These are phyloP conservation scores for Pythium oligandrum DNA, from an alignment of 352 stramenopile species.

Conservation along the genomic window DNA sequence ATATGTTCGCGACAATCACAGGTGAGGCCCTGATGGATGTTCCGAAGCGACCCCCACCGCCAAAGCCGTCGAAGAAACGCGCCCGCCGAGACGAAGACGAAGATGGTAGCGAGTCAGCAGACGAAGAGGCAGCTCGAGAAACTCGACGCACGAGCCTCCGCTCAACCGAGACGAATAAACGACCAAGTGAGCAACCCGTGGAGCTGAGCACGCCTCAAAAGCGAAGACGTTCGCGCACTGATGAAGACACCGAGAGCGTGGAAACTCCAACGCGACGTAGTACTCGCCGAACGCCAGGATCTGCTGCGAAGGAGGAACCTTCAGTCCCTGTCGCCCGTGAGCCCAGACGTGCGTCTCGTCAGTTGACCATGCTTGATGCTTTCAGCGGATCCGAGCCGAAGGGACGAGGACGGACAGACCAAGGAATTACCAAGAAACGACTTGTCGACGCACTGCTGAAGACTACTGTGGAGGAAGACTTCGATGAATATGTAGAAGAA, in stretches of 20 bases:
- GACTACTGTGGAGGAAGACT: neutral
- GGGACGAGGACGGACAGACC: too few species aligned
- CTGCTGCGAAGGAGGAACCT: too few species aligned
- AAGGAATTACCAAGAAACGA: neutral
- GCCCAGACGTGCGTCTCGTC: too few species aligned
- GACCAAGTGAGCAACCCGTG: too few species aligned
- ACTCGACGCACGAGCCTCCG: conserved; percentile 10
- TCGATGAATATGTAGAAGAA: conserved; percentile 7
- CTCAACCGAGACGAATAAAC: conserved; percentile 3
- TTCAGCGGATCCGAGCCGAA: too few species aligned
- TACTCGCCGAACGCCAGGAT: too few species aligned
- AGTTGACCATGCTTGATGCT: too few species aligned
- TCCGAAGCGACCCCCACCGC: conserved; percentile 24
- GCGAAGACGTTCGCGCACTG: too few species aligned
- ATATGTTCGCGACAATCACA: conserved; percentile 57
- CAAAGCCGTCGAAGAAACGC: conserved; percentile 13
- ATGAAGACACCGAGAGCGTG: too few species aligned
- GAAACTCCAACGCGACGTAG: too few species aligned
- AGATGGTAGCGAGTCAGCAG: neutral
- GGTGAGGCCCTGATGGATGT: conserved; percentile 50
- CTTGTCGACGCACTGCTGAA: neutral
- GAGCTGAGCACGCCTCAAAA: too few species aligned
- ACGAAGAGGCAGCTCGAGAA: conserved; percentile 6
- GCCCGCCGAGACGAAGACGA: neutral
- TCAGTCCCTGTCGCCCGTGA: too few species aligned